A percentile compares a stretch with the other conserved stretches of the same genome.
Evolutionary conservation across 164 flowering plant genomes (phyloP).

Genomic region (Liquidambar formosana): DNA sequence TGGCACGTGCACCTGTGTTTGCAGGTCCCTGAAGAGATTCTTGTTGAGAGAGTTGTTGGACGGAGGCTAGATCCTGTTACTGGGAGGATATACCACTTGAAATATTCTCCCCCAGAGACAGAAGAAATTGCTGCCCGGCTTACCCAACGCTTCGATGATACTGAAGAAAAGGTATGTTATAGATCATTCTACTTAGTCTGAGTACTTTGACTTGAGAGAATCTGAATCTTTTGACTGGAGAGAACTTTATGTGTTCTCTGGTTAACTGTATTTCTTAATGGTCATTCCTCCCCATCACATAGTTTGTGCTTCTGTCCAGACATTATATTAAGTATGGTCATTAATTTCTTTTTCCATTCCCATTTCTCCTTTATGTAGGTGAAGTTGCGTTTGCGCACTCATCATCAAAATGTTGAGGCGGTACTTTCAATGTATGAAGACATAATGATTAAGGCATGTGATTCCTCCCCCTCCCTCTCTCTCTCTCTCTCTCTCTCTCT

Average conservation of each 20-base stretch:
- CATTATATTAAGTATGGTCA: too few relatives aligned
- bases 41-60: constrained; percentile 96
- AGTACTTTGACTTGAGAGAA: not conserved
- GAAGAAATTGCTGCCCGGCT: constrained; percentile 93
- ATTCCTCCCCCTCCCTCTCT: not conserved
- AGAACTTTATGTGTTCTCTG: too few relatives aligned
- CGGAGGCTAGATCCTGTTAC: constrained; percentile 97
- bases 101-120: constrained; percentile 90
- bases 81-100: constrained; percentile 90
- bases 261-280: too few relatives aligned
- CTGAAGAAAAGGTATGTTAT: constrained; percentile 79
- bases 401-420: constrained; percentile 80
- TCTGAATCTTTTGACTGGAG: not conserved
- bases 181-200: constrained; percentile 5
- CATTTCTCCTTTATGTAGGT: constrained; percentile 48
- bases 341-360: not conserved
- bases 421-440: constrained; percentile 79
- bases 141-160: constrained; percentile 96
- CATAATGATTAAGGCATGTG: constrained; percentile 61
- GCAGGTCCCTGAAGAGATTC: constrained; percentile 89
- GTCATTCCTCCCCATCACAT: too few relatives aligned
- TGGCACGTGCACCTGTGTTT: constrained; percentile 7
- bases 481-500: not conserved
- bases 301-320: too few relatives aligned
- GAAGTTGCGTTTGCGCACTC: constrained; percentile 77